Base-by-base conservation (phyloP, 1,284 basidiomycete genomes). In the Pterulicium gracile region DNA sequence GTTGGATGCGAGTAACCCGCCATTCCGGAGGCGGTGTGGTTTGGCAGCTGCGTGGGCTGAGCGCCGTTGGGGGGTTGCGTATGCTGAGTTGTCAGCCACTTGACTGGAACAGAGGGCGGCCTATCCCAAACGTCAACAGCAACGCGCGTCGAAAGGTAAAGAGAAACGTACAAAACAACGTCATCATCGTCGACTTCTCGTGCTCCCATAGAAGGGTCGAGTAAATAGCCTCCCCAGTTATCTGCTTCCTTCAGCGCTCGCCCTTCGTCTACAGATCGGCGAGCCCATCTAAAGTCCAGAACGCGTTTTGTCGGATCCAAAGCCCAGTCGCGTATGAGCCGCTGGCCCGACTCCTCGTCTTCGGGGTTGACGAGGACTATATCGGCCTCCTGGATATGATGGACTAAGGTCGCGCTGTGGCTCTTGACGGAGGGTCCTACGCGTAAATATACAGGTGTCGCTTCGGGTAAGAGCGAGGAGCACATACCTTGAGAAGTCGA, bases 271-370 rank as follows among this genome's bases (percentile, higher is more conserved):
- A 73, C 53, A 32, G 61, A 77, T 44, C 57, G 61, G 20, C 58
- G 54, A 46, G 62, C 66, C 77, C 75, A 78, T 1, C 54, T 52
- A 50, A 67, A 64, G 39, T 72, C 64, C 44, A 80, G 60, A 12
- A 70, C 62, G 2, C 63, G 64, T 56, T 77, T 80, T 49, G 65
- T 61, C 19, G 57, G 52, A 44, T 77, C 74, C 23, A 58, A 57
- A 3, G 67, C 65, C 77, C 79, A 82, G 23, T 73, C 70, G 39
- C 72, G 68, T 49, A 79, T 67, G 52, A 79, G 72, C 15, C 65
- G 63, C 52, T 62, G 64, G 5, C 78, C 79, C 36, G 71, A 67
- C n/a, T 61, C 54, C 0, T 44, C 23, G 22, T 22, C 24, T n/a
- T 34, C 24, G 10, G 21, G 14, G 21, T 44, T 27, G 43, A 44